Conservation (phyloP, 2,329 filamentous ascomycete genomes). For the Berkeleyomyces basicola region DNA sequence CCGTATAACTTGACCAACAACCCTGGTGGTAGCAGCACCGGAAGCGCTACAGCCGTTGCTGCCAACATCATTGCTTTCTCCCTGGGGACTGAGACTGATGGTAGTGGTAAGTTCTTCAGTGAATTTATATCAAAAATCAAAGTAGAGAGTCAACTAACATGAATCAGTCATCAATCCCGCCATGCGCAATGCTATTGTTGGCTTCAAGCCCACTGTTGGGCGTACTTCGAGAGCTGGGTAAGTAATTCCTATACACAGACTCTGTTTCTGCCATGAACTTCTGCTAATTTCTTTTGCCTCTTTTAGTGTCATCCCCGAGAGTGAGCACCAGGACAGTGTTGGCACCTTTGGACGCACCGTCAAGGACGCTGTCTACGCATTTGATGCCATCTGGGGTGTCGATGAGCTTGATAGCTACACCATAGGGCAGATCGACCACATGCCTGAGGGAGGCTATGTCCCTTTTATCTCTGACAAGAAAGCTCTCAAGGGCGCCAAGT, state of each 20-base stretch:
- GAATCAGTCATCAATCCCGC: constrained; percentile 49
- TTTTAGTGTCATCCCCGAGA: constrained; percentile 42
- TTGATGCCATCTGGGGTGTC: constrained; percentile 51
- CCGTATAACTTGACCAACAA: constrained; percentile 53
- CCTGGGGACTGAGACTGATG: constrained; percentile 61
- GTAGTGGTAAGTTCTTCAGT: constrained; percentile 29
- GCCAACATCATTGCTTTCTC: constrained; percentile 47
- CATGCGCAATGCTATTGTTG: constrained; percentile 50
- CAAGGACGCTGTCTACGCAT: constrained; percentile 46
- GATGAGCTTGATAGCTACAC: constrained; percentile 53
- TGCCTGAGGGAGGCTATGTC: constrained; percentile 38
- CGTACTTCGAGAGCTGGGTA: constrained; percentile 42
- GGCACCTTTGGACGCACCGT: constrained; percentile 52
- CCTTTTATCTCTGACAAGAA: constrained; percentile 37
- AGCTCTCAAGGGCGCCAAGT: constrained; percentile 42
- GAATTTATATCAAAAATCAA: not conserved
- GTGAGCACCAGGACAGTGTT: constrained; percentile 50
- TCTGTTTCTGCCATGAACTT: not conserved
- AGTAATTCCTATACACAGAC: not conserved
- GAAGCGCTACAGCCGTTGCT: constrained; percentile 46
- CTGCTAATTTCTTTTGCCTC: not conserved
- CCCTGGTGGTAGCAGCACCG: constrained; percentile 53
- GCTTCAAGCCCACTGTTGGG: constrained; percentile 62
- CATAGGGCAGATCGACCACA: constrained; percentile 34
- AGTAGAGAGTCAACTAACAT: not conserved